Base-by-base conservation (phyloP, 208 protist species). In the Acanthamoeba divionensis region DNA sequence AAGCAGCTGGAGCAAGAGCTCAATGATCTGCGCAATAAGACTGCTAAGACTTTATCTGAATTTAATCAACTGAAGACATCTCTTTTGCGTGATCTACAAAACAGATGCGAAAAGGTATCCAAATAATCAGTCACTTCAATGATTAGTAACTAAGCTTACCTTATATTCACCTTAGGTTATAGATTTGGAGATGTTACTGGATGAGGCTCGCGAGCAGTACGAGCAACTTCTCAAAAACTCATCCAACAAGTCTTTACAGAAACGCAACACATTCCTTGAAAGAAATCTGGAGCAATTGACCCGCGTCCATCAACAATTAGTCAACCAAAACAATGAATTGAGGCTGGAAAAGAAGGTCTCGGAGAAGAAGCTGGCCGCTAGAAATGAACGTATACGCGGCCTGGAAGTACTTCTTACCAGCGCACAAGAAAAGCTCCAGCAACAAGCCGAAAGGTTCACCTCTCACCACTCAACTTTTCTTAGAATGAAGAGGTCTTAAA, bases 211-310 rank as follows among this genome's bases (percentile, higher is more conserved):
- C 41, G 73, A 83, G 73, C 73, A 83, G 73, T 83, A 83, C 48
- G 73, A 83, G 26, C 73, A 83, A 29, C 73, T 83, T 1, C 73
- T 83, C 48, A 83, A 83, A 52, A 83, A 62, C 50, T 83, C 73
- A 1, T 83, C 73, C 26, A 83, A 83, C 73, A 83, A 83, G 47
- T 83, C 73, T 9, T 52, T 83, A 12, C 73, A 83, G 50, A 83
- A 83, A 52, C 73, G 73, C 6, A 83, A 83, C 48, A 83, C 41
- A 52, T 83, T 83, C 73, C 31, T 83, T 5, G 73, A 83, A 52
- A 45, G 73, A 9, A 83, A 83, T 21, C 73, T 83, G 45, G 73
- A 83, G 47, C 73, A 83, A 52, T 52, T 83, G 9, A 83, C 73
- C 10, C 41, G 73, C n/a, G 73, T 83, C 1, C 73, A 83, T 38